Conservation (phyloP, 116 monocot genomes). For the Iris pallida region DNA sequence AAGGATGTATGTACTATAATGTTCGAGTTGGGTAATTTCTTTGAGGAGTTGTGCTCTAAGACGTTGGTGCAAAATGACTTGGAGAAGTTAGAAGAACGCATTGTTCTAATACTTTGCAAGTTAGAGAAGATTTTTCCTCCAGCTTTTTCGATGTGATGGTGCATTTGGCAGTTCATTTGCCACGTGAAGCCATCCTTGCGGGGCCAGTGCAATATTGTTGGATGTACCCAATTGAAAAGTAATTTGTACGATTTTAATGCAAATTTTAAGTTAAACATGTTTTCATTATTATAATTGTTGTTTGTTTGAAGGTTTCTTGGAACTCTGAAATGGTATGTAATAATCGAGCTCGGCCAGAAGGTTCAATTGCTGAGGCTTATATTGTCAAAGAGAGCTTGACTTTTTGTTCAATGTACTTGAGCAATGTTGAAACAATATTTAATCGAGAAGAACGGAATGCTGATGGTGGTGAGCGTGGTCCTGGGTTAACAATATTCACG, state of each 20-base stretch:
- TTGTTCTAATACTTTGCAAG: conserved; percentile 9
- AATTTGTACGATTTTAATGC: neutral
- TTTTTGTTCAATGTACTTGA: conserved; percentile 9
- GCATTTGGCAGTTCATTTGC: conserved; percentile 13
- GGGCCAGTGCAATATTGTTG: conserved; percentile 14
- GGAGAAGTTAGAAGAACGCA: neutral
- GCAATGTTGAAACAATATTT: too few relatives aligned
- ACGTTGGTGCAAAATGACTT: neutral
- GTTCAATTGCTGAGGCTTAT: conserved; percentile 12
- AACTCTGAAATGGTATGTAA: neutral
- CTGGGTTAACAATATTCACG: too few relatives aligned
- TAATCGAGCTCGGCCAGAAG: conserved; percentile 10
- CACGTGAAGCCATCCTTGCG: conserved; percentile 1
- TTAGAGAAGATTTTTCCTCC: conserved; percentile 5
- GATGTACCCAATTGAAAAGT: conserved; percentile 19
- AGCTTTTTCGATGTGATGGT: conserved; percentile 17
- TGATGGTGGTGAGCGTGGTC: neutral
- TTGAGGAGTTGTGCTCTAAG: conserved; percentile 4
- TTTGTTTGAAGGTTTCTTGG: neutral
- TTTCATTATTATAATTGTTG: neutral
- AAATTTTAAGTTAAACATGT: neutral
- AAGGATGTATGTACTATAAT: neutral
- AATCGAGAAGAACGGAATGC: neutral
- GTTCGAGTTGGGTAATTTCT: neutral
- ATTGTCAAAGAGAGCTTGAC: conserved; percentile 6